Evolutionary conservation across 805 yeast species (phyloP).

Genomic region (Lachancea kluyveri): DNA sequence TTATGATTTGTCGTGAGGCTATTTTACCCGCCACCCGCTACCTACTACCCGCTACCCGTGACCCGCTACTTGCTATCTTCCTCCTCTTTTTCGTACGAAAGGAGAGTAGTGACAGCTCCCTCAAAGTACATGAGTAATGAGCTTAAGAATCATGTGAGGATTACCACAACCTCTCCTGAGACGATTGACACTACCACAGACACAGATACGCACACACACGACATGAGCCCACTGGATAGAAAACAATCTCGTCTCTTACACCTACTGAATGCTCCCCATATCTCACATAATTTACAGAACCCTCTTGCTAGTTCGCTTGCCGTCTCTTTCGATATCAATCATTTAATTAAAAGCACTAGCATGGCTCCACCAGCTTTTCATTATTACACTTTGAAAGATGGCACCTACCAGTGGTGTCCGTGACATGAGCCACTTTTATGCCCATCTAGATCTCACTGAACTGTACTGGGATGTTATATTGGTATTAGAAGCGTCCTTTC

Average conservation of each 20-base stretch:
- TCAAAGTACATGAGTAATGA: no score
- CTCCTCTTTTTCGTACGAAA: no score
- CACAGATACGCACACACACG: no score
- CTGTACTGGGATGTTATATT: slow-evolving; percentile 30
- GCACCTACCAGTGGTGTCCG: slow-evolving; percentile 30
- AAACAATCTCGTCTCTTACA: slow-evolving; percentile 16
- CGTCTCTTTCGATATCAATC: slow-evolving; percentile 18
- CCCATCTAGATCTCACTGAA: slow-evolving; percentile 13
- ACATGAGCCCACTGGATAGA: slow-evolving; percentile 9
- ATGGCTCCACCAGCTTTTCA: slow-evolving; percentile 8
- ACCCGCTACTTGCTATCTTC: no score
- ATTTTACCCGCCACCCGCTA: no score
- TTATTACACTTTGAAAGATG: slow-evolving; percentile 16
- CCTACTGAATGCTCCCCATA: slow-evolving; percentile 12
- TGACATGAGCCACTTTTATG: slow-evolving; percentile 20
- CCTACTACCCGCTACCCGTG: no score
- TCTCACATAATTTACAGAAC: slow-evolving; percentile 12
- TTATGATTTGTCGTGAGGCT: no score
- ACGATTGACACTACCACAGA: no score
- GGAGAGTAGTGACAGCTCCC: no score
- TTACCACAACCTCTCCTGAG: no score
- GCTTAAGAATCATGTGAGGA: no score
- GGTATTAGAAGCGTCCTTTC: slow-evolving; percentile 24
- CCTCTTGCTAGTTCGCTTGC: slow-evolving; percentile 15
- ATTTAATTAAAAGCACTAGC: slow-evolving; percentile 16